Evolutionary conservation across 208 protist genomes (phyloP).

Genomic region (Angomonas ambiguus): DNA sequence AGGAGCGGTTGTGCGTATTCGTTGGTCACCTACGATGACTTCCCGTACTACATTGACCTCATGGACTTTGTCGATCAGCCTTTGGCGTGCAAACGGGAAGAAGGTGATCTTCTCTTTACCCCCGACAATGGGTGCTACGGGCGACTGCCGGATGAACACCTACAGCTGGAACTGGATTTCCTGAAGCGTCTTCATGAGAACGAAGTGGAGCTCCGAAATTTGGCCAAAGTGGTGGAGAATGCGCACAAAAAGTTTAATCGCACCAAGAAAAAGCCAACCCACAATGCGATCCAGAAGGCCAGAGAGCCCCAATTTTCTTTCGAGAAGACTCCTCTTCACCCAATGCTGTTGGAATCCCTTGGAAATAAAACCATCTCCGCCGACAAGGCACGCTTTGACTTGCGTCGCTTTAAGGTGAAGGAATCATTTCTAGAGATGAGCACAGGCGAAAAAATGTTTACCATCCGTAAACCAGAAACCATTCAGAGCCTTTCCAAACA

Average conservation of each 20-base stretch:
- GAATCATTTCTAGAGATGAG: constrained; percentile 79
- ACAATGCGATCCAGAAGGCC: constrained; percentile 82
- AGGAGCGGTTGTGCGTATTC: constrained; percentile 93
- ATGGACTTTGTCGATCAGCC: constrained; percentile 83
- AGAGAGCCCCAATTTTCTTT: constrained; percentile 74
- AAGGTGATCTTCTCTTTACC: constrained; percentile 65
- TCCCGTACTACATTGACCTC: constrained; percentile 90
- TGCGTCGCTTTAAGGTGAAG: constrained; percentile 80
- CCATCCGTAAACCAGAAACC: constrained; percentile 54
- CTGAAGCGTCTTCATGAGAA: constrained; percentile 50
- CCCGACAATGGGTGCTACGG: constrained; percentile 89
- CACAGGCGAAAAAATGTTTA: constrained; percentile 76
- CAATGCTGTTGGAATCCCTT: constrained; percentile 69
- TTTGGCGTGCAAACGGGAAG: constrained; percentile 41
- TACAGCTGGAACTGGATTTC: constrained; percentile 87
- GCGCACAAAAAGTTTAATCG: constrained; percentile 88
- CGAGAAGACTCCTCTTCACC: constrained; percentile 75
- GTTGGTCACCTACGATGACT: constrained; percentile 95
- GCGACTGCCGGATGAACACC: constrained; percentile 75
- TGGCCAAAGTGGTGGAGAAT: constrained; percentile 79
- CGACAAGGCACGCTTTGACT: constrained; percentile 61
- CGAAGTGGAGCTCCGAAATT: constrained; percentile 76
- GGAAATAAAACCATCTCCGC: constrained; percentile 49
- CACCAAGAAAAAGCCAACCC: constrained; percentile 87
- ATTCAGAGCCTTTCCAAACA: constrained; percentile 32